phyloP scores from a whole-genome alignment of 192 early-diverging fungal species.

The Coemansia reversa region DNA sequence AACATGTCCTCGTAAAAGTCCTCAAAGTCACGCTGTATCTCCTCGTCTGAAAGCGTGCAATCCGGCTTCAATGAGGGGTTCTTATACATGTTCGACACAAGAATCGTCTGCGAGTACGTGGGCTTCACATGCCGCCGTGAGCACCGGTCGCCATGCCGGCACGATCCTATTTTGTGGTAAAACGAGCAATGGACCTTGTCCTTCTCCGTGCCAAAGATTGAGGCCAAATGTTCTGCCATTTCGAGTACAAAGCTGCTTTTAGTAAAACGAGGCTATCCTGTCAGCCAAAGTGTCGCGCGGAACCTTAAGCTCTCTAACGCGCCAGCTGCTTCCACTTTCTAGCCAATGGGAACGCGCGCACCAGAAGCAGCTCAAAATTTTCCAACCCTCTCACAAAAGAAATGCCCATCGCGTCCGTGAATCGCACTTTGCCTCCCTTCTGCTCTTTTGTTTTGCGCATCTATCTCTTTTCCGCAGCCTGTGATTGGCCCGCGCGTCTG shows the following conservation, averaged over 20 bases:
- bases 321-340: not conserved
- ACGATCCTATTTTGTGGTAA: conserved; percentile 99
- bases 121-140: conserved; percentile 97
- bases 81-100: conserved; percentile 93
- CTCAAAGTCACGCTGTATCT: conserved; percentile 78
- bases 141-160: conserved; percentile 95
- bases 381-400: not conserved
- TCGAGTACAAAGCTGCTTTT: conserved; percentile 3
- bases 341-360: conserved; percentile 24
- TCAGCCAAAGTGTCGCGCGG: not conserved
- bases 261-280: not conserved
- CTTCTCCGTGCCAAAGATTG: conserved; percentile 97
- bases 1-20: conserved; percentile 96
- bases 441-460: conserved; percentile 9
- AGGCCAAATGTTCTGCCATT: conserved; percentile 82
- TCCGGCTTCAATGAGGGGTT: conserved; percentile 73
- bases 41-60: conserved; percentile 70
- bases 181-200: conserved; percentile 99
- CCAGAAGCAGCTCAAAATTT: conserved; percentile 10
- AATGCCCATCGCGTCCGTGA: not conserved
- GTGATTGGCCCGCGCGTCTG: conserved; percentile 11
- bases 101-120: conserved; percentile 90
- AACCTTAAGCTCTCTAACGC: not conserved
- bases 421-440: not conserved
- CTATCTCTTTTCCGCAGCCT: conserved; percentile 8